A percentile compares a stretch with the other conserved stretches of the same genome.
Conservation (phyloP, 805 yeast species). For the Lachancea quebecensis region DNA sequence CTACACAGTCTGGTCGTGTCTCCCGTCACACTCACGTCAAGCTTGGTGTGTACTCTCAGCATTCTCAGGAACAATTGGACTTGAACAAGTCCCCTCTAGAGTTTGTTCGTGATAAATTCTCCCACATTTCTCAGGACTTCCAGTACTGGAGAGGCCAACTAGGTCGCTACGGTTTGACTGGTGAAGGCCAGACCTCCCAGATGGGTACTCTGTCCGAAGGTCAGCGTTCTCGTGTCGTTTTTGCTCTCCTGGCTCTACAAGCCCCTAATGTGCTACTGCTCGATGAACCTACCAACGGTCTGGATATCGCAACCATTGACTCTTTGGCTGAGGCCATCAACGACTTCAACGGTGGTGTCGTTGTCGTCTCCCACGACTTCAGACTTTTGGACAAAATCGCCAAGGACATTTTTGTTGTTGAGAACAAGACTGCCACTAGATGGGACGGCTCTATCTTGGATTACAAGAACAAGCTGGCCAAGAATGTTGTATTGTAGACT, state of each 20-base stretch:
- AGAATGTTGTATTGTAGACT: slow-evolving; percentile 66
- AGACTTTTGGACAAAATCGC: slow-evolving; percentile 95
- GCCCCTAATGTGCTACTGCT: slow-evolving; percentile 88
- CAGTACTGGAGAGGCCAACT: slow-evolving; percentile 98
- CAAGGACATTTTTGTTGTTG: slow-evolving; percentile 93
- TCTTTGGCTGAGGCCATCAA: slow-evolving; percentile 95
- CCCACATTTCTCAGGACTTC: slow-evolving; percentile 89
- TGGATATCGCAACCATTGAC: slow-evolving; percentile 97
- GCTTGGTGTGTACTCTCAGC: slow-evolving; percentile 98
- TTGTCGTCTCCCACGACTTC: slow-evolving; percentile 98
- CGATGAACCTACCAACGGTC: slow-evolving; percentile 99
- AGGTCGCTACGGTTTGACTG: slow-evolving; percentile 97
- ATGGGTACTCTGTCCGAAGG: slow-evolving; percentile 99
- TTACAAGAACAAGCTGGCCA: slow-evolving; percentile 92
- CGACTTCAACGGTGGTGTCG: slow-evolving; percentile 94
- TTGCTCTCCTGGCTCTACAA: slow-evolving; percentile 91
- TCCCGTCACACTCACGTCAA: slow-evolving; percentile 96
- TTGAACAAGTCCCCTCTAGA: slow-evolving; percentile 92
- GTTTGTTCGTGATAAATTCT: slow-evolving; percentile 91
- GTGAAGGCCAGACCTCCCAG: slow-evolving; percentile 97
- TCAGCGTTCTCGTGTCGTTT: slow-evolving; percentile 98
- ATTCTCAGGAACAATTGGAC: slow-evolving; percentile 96
- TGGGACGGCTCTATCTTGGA: slow-evolving; percentile 91
- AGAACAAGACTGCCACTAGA: slow-evolving; percentile 89
- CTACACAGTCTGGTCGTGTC: slow-evolving; percentile 89